Evolutionary conservation across 352 stramenopile species (phyloP).

Genomic region (Blastocystis sp.): DNA sequence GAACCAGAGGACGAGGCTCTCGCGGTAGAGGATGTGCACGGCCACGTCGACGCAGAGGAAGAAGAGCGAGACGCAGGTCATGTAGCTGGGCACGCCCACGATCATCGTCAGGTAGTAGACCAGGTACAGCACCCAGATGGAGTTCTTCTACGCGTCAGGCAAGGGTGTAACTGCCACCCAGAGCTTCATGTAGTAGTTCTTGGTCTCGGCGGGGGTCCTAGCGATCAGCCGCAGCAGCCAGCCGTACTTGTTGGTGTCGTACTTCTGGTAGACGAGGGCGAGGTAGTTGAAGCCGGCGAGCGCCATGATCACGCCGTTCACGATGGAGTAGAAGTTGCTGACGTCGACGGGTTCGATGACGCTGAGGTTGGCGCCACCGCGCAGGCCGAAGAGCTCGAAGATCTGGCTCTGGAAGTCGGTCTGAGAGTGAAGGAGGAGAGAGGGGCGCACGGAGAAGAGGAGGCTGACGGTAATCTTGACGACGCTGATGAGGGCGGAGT

Average conservation of each 20-base stretch:
- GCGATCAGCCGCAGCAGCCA: not conserved
- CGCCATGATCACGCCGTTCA: slow-evolving; percentile 65
- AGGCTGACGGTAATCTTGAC: slow-evolving; percentile 31
- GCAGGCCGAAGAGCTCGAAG: slow-evolving; percentile 45
- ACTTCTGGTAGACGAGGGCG: slow-evolving; percentile 19
- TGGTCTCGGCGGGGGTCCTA: not conserved
- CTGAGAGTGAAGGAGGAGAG: not conserved
- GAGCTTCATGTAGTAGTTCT: not conserved
- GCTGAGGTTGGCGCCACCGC: not conserved
- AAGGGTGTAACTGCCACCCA: not conserved
- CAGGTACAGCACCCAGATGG: slow-evolving; percentile 47
- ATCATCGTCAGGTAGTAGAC: slow-evolving; percentile 34
- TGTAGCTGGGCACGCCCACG: slow-evolving; percentile 16
- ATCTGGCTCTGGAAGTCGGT: not conserved
- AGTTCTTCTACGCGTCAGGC: slow-evolving; percentile 44
- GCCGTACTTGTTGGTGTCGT: not conserved
- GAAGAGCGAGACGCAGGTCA: slow-evolving; percentile 39
- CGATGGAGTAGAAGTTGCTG: slow-evolving; percentile 57
- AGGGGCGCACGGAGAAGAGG: slow-evolving; percentile 11
- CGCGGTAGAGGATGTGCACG: slow-evolving; percentile 5
- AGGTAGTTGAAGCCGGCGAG: slow-evolving; percentile 62
- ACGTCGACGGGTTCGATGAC: slow-evolving; percentile 24
- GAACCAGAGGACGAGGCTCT: slow-evolving; percentile 19
- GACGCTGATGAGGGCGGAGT: slow-evolving; percentile 20
- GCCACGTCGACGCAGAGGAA: slow-evolving; percentile 36